phyloP scores from a whole-genome alignment of 2,329 filamentous ascomycete species.

The Alternaria novae-zelandiae region DNA sequence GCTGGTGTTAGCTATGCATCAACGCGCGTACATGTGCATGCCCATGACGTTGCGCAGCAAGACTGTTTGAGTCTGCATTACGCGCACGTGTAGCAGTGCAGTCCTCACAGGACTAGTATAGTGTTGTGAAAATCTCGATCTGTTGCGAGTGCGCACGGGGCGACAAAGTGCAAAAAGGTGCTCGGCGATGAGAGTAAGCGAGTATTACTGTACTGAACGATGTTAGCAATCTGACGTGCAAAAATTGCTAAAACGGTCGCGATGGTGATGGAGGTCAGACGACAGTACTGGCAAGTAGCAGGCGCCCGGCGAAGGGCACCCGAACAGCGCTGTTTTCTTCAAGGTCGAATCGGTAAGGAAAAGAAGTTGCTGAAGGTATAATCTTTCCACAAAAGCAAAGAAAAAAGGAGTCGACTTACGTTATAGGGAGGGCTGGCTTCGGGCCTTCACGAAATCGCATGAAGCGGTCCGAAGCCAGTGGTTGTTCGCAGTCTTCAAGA shows the following conservation, averaged over 20 bases:
- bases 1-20: background rate
- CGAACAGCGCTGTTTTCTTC: conserved; percentile 75
- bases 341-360: conserved; percentile 88
- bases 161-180: background rate
- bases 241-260: background rate
- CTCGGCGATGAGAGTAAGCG: conserved; percentile 5
- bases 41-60: background rate
- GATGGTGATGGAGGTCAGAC: conserved; percentile 65
- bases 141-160: background rate
- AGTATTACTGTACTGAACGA: conserved; percentile 1
- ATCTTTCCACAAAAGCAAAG: conserved; percentile 62
- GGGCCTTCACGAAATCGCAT: background rate
- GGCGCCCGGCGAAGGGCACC: conserved; percentile 66
- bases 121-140: background rate
- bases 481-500: background rate
- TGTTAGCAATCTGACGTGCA: conserved; percentile 18
- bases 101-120: background rate
- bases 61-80: background rate
- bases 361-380: conserved; percentile 81
- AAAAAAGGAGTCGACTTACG: conserved; percentile 13
- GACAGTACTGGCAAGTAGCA: conserved; percentile 93
- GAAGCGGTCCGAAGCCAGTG: conserved; percentile 12
- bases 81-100: background rate
- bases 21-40: background rate
- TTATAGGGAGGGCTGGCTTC: conserved; percentile 5